Evolutionary conservation across 768 basidiomycete species (phyloP).

Genomic region (Russula sp.): DNA sequence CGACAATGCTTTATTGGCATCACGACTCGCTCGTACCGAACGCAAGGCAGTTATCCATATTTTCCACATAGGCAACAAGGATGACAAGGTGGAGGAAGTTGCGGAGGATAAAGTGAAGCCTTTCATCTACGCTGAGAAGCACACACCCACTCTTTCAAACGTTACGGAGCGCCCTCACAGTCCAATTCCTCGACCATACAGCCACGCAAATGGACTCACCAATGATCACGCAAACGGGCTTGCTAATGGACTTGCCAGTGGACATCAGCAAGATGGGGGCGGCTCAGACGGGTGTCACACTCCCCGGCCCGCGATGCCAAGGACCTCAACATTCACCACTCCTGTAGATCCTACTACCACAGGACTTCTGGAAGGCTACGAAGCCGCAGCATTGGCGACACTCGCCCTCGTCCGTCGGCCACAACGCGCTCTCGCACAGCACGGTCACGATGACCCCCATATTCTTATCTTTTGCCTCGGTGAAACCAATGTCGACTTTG

Average conservation of each 20-base stretch:
- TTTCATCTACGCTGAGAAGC: slow-evolving; percentile 50
- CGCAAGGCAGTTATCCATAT: slow-evolving; percentile 79
- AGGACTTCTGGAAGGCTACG: slow-evolving; percentile 52
- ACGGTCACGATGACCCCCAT: slow-evolving; percentile 50
- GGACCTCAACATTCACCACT: slow-evolving; percentile 18
- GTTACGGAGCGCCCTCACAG: background rate
- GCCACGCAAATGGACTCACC: slow-evolving; percentile 30
- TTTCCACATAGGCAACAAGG: slow-evolving; percentile 49
- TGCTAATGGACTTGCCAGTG: slow-evolving; percentile 32
- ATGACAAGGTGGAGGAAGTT: slow-evolving; percentile 44
- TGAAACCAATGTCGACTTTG: slow-evolving; percentile 35
- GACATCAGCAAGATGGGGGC: slow-evolving; percentile 29
- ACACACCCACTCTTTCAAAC: slow-evolving; percentile 24
- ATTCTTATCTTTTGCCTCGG: slow-evolving; percentile 74
- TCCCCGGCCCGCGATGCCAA: slow-evolving; percentile 22
- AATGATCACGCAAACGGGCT: slow-evolving; percentile 33
- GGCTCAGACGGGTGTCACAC: slow-evolving; percentile 27
- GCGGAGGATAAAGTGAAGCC: slow-evolving; percentile 52
- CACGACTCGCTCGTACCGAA: slow-evolving; percentile 65
- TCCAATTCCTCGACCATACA: slow-evolving; percentile 2
- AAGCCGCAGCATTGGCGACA: slow-evolving; percentile 61
- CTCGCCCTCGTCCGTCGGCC: slow-evolving; percentile 56
- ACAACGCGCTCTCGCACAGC: slow-evolving; percentile 46
- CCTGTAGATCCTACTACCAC: slow-evolving; percentile 26
- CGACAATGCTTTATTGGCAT: slow-evolving; percentile 84